A percentile compares a stretch with the other conserved stretches of the same genome.
Evolutionary conservation across 2,329 filamentous ascomycete genomes (phyloP).

Genomic region (Diaporthe caulivora): DNA sequence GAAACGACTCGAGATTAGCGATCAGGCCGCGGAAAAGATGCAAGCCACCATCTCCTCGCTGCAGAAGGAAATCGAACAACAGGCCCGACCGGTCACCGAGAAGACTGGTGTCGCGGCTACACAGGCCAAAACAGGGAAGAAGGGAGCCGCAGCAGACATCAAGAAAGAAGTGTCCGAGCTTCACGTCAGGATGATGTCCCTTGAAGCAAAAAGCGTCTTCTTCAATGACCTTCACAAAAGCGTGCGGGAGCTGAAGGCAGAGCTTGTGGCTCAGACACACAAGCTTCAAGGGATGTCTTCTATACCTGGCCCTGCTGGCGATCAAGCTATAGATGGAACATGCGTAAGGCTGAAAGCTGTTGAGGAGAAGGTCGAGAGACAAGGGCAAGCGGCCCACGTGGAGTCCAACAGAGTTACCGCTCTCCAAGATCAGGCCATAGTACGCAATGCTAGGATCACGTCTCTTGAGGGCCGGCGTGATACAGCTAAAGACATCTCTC

Average conservation of each 20-base stretch:
- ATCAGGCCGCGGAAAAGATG: not conserved
- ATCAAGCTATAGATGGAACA: not conserved
- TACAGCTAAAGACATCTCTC: not conserved
- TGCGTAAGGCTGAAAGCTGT: not conserved
- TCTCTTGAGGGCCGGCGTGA: not conserved
- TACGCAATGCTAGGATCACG: not conserved
- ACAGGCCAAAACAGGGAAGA: not conserved
- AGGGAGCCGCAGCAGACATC: not conserved
- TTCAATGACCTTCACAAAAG: not conserved
- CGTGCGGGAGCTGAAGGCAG: not conserved
- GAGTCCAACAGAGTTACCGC: not conserved
- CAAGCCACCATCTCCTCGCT: conserved; percentile 10
- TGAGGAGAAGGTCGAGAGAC: not conserved
- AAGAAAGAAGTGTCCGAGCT: not conserved
- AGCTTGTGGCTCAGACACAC: not conserved
- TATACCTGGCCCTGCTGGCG: no score
- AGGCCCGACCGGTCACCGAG: not conserved
- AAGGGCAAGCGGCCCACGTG: not conserved
- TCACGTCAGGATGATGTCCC: not conserved
- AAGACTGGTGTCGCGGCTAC: not conserved
- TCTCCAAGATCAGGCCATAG: not conserved
- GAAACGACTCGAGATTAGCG: not conserved
- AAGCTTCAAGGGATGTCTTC: not conserved
- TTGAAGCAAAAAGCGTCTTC: not conserved
- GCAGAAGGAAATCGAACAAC: not conserved